A percentile compares a stretch with the other conserved stretches of the same genome.
Conservation (phyloP, 768 basidiomycete species). For the Termitomyces sp. region DNA sequence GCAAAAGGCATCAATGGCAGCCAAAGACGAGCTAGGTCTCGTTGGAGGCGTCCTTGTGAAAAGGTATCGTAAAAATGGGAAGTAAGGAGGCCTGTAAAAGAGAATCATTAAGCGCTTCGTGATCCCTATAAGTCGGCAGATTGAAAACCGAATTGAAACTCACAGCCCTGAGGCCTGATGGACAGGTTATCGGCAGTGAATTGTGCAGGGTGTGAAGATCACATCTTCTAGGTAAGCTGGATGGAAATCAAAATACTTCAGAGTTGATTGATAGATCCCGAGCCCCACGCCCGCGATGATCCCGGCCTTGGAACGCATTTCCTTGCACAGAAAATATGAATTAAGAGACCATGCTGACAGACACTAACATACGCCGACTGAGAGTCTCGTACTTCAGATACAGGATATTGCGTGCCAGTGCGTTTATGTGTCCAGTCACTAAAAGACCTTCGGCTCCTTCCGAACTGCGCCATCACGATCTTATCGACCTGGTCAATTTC, state of each 20-base stretch:
- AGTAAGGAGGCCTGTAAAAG: not conserved
- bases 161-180: constrained; percentile 1
- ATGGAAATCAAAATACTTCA: not conserved
- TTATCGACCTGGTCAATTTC: constrained; percentile 9
- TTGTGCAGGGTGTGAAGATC: not conserved
- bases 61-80: not conserved
- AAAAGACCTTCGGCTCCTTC: constrained; percentile 13
- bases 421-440: not conserved
- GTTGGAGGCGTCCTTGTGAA: not conserved
- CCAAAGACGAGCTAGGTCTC: not conserved
- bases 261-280: not conserved
- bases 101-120: not conserved
- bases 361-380: not conserved
- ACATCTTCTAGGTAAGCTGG: not conserved
- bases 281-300: not conserved
- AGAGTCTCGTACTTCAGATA: not conserved
- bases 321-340: not conserved
- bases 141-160: not conserved
- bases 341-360: too few species aligned
- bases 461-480: constrained; percentile 14
- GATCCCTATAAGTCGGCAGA: constrained; percentile 3
- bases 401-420: not conserved
- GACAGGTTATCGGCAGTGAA: not conserved
- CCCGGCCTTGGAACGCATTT: not conserved
- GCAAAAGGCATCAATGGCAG: not conserved